A percentile compares a stretch with the other conserved stretches of the same genome.
phyloP scores from a whole-genome alignment of 768 basidiomycete species.

The Pleurotus eryngii region DNA sequence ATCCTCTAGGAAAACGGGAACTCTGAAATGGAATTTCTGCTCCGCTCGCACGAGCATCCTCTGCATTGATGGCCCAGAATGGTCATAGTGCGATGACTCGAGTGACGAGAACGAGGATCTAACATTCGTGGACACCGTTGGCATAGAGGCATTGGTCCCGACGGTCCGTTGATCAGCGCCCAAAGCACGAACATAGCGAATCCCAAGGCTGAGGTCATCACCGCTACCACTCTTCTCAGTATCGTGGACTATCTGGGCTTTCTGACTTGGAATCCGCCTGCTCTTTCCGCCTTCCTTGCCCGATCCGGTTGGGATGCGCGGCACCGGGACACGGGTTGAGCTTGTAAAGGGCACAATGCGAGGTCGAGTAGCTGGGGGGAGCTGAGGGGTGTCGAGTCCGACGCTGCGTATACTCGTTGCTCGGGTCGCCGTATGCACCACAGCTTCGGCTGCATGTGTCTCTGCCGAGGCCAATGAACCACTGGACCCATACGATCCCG shows the following conservation, averaged over 20 bases:
- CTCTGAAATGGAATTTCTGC: constrained; percentile 57
- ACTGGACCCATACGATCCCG: constrained; percentile 19
- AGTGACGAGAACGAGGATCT: constrained; percentile 63
- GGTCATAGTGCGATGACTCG: constrained; percentile 52
- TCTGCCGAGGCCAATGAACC: constrained; percentile 28
- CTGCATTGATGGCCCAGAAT: constrained; percentile 27
- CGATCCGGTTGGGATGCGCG: constrained; percentile 38
- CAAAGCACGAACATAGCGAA: constrained; percentile 68
- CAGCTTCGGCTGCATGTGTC: constrained; percentile 40
- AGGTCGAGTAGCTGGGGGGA: constrained; percentile 36
- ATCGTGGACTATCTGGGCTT: constrained; percentile 53
- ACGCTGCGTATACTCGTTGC: constrained; percentile 52
- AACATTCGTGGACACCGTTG: constrained; percentile 34
- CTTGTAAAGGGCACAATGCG: constrained; percentile 72
- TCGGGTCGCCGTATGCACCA: constrained; percentile 46
- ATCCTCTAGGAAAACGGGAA: constrained; percentile 32
- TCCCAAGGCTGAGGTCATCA: constrained; percentile 67
- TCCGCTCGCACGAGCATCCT: constrained; percentile 53
- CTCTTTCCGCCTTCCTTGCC: constrained; percentile 25
- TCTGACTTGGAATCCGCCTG: constrained; percentile 59
- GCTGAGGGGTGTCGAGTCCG: constrained; percentile 26
- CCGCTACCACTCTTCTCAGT: constrained; percentile 39
- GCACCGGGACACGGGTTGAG: constrained; percentile 62
- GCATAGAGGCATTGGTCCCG: constrained; percentile 24
- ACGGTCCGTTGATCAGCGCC: constrained; percentile 45